Evolutionary conservation across 352 stramenopile species (phyloP).

Genomic region (Pythium dissimile): DNA sequence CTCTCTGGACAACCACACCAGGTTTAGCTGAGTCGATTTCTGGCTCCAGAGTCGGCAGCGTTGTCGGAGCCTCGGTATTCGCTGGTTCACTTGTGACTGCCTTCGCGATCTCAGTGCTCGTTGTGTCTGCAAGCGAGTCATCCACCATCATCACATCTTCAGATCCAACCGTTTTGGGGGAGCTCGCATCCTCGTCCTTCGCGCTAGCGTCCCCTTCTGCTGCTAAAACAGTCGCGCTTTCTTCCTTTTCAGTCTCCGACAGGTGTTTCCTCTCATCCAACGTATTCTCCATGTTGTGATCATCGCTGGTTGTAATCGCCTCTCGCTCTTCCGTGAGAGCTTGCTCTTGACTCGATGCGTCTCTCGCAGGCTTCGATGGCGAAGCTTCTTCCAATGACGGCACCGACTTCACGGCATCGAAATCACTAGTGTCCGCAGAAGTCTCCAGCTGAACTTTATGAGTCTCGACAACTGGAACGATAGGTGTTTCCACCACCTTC

Average conservation of each 20-base stretch:
- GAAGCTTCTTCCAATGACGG: too few species aligned
- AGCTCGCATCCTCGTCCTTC: neutral
- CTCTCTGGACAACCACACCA: too few species aligned
- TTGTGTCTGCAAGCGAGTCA: neutral
- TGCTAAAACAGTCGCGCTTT: neutral
- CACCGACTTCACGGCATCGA: too few species aligned
- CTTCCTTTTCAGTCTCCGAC: slow-evolving; percentile 5
- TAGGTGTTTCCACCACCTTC: too few species aligned
- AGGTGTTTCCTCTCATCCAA: slow-evolving; percentile 3
- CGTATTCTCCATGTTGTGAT: neutral
- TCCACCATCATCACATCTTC: slow-evolving; percentile 1
- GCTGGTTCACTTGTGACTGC: too few species aligned
- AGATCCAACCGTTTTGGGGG: neutral
- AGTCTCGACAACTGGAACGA: too few species aligned
- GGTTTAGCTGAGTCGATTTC: too few species aligned
- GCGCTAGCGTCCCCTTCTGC: neutral
- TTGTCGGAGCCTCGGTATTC: too few species aligned
- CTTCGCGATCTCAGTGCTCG: neutral
- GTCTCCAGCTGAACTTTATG: too few species aligned
- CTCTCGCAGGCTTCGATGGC: neutral
- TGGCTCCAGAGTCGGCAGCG: too few species aligned
- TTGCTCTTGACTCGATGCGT: too few species aligned
- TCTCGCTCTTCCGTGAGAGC: neutral
- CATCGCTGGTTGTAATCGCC: neutral
- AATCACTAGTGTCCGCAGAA: too few species aligned